Base-by-base conservation (phyloP, 208 protist genomes). In the Wallacemonas sp. region DNA sequence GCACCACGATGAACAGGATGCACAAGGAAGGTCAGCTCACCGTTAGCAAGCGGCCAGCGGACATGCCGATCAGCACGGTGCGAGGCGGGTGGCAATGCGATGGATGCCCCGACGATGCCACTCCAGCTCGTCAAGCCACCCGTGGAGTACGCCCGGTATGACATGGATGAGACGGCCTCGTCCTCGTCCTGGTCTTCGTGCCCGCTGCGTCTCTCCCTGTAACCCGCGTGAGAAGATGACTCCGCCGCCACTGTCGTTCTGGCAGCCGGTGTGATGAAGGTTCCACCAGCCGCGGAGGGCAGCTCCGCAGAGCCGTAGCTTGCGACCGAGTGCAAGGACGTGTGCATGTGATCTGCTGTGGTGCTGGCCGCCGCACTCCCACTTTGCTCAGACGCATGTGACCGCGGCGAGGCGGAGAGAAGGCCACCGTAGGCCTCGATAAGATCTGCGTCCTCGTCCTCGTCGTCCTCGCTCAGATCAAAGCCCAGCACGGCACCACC, bases 361-460 rank as follows among this genome's bases (percentile, higher is more conserved):
- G 53, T 31, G 42, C 31, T 27, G 11, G 33, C 22, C 6, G 24
- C 41, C 34, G 9, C 15, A 30, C 46, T 31, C 26, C 24, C 46
- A 26, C 46, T 54, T 30, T 6, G 15, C 22, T 39, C 46, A 0
- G 46, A 54, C 22, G 21, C 22, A 21, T 30, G 6, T 8, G 46
- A 54, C 6, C 24, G 6, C 24, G 46, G 26, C 65, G 22, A 14
- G 5, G 26, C 59, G n/a, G 61, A 70, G 34, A 85, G 67, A 39
- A 82, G 41, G 2, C 77, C 82, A 17, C 78, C 78, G 56, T 89
- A 85, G 14, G 79, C 75, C 28, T 79, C 75, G 2, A 44, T 70
- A 55, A 80, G 79, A 61, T 76, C 78, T 38, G 69, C 76, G 8
- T 59, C 68, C 46, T 83, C 79, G 42, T 88, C 75, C 36, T 89